These are phyloP conservation scores for Carex arenaria DNA, from an alignment of 202 grass and related monocot genomes.

Conservation along the genomic window DNA sequence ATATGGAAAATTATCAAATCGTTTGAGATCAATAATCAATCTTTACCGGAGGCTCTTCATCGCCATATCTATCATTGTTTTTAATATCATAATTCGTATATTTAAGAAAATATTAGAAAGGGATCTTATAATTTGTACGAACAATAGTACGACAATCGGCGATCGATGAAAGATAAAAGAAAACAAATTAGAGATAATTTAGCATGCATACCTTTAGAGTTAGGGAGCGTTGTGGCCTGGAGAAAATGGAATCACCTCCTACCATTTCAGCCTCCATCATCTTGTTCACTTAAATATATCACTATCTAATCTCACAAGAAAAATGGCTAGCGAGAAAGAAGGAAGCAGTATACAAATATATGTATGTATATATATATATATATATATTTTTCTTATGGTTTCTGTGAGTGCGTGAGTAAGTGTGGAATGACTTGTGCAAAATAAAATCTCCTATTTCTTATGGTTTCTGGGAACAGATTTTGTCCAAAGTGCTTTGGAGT, in stretches of 20 bases:
- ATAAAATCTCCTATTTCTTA: background rate
- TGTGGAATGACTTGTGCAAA: background rate
- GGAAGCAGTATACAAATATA: background rate
- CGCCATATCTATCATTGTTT: background rate
- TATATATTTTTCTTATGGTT: background rate
- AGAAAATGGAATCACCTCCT: slow-evolving; percentile 1
- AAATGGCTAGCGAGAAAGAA: background rate
- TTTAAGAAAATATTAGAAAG: no score
- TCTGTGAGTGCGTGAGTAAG: no score
- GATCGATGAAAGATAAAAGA: background rate
- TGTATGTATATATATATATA: no score
- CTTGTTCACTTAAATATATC: background rate
- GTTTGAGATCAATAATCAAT: background rate
- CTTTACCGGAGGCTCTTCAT: background rate
- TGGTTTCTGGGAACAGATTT: no score
- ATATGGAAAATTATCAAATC: background rate
- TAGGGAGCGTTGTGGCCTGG: background rate
- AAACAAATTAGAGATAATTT: background rate
- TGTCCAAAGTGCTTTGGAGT: no score
- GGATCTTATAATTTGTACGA: no score
- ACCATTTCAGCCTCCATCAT: background rate
- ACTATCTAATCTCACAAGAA: background rate
- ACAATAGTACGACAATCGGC: background rate
- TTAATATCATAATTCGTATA: background rate
- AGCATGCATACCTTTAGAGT: slow-evolving; percentile 12